These are phyloP conservation scores for California macrophylla DNA, from an alignment of 441 rosid genomes.

Conservation along the genomic window DNA sequence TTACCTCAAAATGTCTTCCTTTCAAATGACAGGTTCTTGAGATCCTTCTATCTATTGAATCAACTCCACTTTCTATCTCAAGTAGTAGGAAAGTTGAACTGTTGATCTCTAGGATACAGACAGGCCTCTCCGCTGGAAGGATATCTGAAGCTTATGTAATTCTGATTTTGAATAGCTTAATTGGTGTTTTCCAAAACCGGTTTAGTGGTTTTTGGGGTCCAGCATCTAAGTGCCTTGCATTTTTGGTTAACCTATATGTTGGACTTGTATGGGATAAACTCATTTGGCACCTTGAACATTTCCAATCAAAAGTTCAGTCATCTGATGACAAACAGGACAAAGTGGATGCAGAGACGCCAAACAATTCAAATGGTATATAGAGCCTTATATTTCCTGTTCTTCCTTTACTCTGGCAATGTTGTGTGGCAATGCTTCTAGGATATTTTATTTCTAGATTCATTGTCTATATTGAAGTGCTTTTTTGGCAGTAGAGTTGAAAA, in stretches of 20 bases:
- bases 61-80: constrained; percentile 52
- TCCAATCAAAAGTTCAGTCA: constrained; percentile 36
- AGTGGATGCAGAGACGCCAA: constrained; percentile 26
- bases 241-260: constrained; percentile 45
- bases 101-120: constrained; percentile 53
- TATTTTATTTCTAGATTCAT: not conserved
- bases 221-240: constrained; percentile 67
- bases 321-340: constrained; percentile 28
- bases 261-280: constrained; percentile 58
- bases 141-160: constrained; percentile 46
- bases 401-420: constrained; percentile 2
- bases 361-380: constrained; percentile 42
- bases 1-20: constrained; percentile 14
- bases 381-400: not conserved
- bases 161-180: constrained; percentile 54
- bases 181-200: constrained; percentile 69
- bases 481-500: not conserved
- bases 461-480: not conserved
- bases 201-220: constrained; percentile 60
- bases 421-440: not conserved
- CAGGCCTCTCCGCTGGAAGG: constrained; percentile 58
- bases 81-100: constrained; percentile 55
- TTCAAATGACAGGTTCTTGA: constrained; percentile 59
- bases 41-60: constrained; percentile 51
- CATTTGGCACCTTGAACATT: constrained; percentile 38